Evolutionary conservation across 2,329 filamentous ascomycete genomes (phyloP).

Genomic region (Ophiostoma tasmaniense): DNA sequence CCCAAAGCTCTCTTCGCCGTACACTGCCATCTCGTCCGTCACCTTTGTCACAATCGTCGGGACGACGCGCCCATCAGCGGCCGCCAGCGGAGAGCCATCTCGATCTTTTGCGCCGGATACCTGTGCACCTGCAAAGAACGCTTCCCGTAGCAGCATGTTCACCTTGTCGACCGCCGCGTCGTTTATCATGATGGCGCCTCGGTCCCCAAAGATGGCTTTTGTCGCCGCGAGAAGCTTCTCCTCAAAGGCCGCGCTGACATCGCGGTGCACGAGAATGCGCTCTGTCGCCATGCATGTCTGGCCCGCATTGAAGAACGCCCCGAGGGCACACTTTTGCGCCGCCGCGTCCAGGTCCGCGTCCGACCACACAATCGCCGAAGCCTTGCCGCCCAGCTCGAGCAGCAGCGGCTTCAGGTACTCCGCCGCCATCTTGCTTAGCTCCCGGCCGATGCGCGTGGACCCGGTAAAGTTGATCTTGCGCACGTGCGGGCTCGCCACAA

Average conservation of each 20-base stretch:
- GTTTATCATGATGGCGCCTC: not conserved
- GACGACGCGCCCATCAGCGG: conserved; percentile 31
- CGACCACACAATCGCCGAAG: conserved; percentile 67
- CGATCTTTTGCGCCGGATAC: conserved; percentile 31
- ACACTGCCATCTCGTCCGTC: conserved; percentile 64
- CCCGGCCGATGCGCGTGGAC: conserved; percentile 62
- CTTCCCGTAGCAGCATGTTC: conserved; percentile 1
- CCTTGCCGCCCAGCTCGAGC: conserved; percentile 77
- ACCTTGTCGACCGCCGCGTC: not conserved
- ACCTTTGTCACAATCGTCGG: conserved; percentile 54
- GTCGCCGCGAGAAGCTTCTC: conserved; percentile 27
- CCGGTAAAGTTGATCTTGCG: conserved; percentile 86
- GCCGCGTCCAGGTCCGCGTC: conserved; percentile 70
- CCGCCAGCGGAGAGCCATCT: not conserved
- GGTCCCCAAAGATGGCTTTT: not conserved
- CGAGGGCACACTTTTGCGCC: conserved; percentile 57
- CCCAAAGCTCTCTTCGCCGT: conserved; percentile 67
- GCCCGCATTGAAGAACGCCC: conserved; percentile 64
- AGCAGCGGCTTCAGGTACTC: conserved; percentile 70
- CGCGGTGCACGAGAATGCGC: conserved; percentile 53
- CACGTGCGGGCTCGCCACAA: conserved; percentile 59
- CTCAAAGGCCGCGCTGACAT: conserved; percentile 39
- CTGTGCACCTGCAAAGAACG: conserved; percentile 22
- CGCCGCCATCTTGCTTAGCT: conserved; percentile 62
- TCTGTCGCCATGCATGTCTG: conserved; percentile 87